Base-by-base conservation (phyloP, 305 asterid species). In the Andrographis paniculata region DNA sequence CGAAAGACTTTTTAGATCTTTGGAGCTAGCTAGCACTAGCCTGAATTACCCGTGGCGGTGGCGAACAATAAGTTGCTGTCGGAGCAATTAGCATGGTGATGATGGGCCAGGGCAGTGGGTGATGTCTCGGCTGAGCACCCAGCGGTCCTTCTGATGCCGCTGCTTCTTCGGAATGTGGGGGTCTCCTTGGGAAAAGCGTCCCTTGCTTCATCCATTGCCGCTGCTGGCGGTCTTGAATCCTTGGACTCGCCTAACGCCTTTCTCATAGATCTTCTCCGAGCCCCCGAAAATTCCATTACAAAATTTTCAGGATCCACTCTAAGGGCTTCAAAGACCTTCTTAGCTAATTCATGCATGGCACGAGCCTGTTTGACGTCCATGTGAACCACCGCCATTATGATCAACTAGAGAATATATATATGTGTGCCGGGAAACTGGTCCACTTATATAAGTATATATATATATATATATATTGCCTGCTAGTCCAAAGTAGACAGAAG, bases 281-380 rank as follows among this genome's bases (percentile, higher is more conserved):
- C 59, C 45, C 83, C 82, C 17, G 79, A 60, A 55, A 71, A 84
- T 60, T 84, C 80, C 3, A 54, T 31, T 19, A 61, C 73, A 9
- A 89, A 76, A 57, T 67, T 78, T n/a, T 64, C 65, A 37, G 95
- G 95, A 47, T 76, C 71, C 35, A 64, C 78, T 61, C 53, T 68
- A 12, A 84, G 82, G 62, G 69, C 75, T 28, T 74, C 69, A 22
- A 89, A 77, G 30, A 82, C 87, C 78, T 71, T 85, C 70, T 60
- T 73, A n/a, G 95, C 93, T 47, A 82, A 68, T 17, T 85, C 95
- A 41, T 77, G 69, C 48, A 89, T 78, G 9, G 76, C 83, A 19
- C 87, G 89, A 48, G 87, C 97, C 97, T 87, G 64, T 38, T n/a
- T 10, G 35, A 52, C n/a, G n/a, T 49, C 20, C 43, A 24, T 53